phyloP scores from a whole-genome alignment of 2,329 filamentous ascomycete genomes.

The Amauroascus niger region DNA sequence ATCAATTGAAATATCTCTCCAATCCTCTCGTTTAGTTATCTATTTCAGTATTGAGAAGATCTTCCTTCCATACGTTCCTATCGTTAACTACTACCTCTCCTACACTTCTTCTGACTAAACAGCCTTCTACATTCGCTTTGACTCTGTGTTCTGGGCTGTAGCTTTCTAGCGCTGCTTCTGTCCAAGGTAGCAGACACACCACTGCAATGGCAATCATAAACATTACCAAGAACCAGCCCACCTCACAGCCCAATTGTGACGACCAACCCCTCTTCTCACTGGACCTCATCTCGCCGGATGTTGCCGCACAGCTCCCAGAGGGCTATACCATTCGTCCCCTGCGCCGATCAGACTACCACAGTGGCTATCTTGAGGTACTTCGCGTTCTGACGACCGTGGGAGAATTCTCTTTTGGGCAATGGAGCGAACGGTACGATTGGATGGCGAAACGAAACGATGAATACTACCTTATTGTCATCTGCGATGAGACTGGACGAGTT shows the following conservation, averaged over 20 bases:
- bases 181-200: background rate
- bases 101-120: background rate
- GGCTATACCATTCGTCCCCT: constrained; percentile 78
- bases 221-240: background rate
- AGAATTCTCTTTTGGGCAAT: constrained; percentile 65
- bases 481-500: constrained; percentile 58
- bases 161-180: background rate
- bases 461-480: constrained; percentile 81
- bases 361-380: constrained; percentile 82
- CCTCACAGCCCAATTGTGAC: constrained; percentile 20
- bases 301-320: constrained; percentile 62
- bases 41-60: background rate
- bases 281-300: constrained; percentile 65
- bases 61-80: background rate
- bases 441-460: constrained; percentile 63
- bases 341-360: constrained; percentile 63
- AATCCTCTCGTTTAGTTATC: constrained; percentile 3
- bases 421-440: constrained; percentile 71
- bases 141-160: background rate
- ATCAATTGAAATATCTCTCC: background rate
- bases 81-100: background rate
- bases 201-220: background rate
- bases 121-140: background rate
- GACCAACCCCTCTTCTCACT: constrained; percentile 62
- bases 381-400: constrained; percentile 88